phyloP scores from a whole-genome alignment of 495 filamentous ascomycete genomes.

The Aspergillus avenaceus region DNA sequence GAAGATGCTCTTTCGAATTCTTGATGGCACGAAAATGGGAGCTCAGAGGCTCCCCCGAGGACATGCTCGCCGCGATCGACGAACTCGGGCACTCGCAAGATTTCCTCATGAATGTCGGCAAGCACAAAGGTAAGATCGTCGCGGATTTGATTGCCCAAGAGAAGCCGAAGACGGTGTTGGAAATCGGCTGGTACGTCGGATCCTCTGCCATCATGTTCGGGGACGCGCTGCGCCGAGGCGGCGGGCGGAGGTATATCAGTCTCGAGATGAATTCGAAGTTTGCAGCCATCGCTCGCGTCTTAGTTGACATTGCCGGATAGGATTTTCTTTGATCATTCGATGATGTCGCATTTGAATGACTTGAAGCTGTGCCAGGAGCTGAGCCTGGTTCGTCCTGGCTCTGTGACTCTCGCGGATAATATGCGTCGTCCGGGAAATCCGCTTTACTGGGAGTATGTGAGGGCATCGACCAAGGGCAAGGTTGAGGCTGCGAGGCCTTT shows the following conservation, averaged over 20 bases:
- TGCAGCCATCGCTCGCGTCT: constrained; percentile 46
- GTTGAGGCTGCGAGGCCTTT: constrained; percentile 16
- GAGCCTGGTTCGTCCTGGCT: constrained; percentile 49
- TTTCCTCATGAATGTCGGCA: constrained; percentile 66
- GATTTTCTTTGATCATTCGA: constrained; percentile 65
- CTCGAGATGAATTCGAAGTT: constrained; percentile 59
- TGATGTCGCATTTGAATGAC: constrained; percentile 57
- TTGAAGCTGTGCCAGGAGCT: constrained; percentile 63
- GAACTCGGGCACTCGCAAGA: constrained; percentile 55
- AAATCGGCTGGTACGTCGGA: constrained; percentile 71
- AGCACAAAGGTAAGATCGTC: constrained; percentile 61
- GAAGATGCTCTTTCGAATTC: constrained; percentile 63
- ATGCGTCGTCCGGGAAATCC: constrained; percentile 62
- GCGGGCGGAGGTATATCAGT: constrained; percentile 51
- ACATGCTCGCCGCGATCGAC: constrained; percentile 62
- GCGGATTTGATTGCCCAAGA: constrained; percentile 51
- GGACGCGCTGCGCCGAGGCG: constrained; percentile 45
- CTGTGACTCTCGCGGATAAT: constrained; percentile 61
- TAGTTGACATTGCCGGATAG: constrained; percentile 63
- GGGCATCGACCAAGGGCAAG: constrained; percentile 8
- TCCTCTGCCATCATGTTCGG: constrained; percentile 66
- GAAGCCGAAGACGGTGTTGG: constrained; percentile 59
- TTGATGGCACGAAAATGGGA: constrained; percentile 47
- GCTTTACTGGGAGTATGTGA: constrained; percentile 42
- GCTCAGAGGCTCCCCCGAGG: constrained; percentile 50